phyloP scores from a whole-genome alignment of 306 rosid species.

The Canavalia gladiata region DNA sequence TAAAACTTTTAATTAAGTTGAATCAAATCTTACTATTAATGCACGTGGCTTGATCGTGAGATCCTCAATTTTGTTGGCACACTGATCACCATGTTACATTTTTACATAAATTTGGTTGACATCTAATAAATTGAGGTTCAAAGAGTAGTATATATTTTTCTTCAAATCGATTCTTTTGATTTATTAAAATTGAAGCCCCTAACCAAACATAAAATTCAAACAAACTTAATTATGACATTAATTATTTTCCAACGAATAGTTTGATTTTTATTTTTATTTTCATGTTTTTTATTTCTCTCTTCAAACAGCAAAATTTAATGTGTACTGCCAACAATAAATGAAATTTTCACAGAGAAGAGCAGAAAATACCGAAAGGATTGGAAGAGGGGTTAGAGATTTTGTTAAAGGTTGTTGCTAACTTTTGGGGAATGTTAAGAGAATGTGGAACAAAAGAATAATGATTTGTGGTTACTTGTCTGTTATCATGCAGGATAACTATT shows the following conservation, averaged over 20 bases:
- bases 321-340: constrained; percentile 42
- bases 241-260: constrained; percentile 39
- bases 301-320: constrained; percentile 40
- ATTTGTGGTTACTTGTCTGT: constrained; percentile 35
- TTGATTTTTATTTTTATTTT: not conserved
- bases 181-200: constrained; percentile 40
- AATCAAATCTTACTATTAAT: too few species aligned
- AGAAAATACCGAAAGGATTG: constrained; percentile 19
- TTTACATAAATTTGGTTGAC: constrained; percentile 44
- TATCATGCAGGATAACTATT: constrained; percentile 17
- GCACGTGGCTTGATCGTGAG: not conserved
- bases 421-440: constrained; percentile 47
- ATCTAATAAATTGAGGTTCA: constrained; percentile 36
- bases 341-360: constrained; percentile 36
- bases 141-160: constrained; percentile 5
- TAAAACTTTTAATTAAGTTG: too few species aligned
- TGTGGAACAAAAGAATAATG: constrained; percentile 41
- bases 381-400: constrained; percentile 34
- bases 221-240: constrained; percentile 36
- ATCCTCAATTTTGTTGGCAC: constrained; percentile 29
- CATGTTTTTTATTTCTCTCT: constrained; percentile 10
- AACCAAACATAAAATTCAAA: constrained; percentile 44
- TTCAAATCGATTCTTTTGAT: constrained; percentile 44
- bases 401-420: constrained; percentile 32
- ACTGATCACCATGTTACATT: constrained; percentile 35